Conservation (phyloP, 306 rosid genomes). For the Casuarina glauca region DNA sequence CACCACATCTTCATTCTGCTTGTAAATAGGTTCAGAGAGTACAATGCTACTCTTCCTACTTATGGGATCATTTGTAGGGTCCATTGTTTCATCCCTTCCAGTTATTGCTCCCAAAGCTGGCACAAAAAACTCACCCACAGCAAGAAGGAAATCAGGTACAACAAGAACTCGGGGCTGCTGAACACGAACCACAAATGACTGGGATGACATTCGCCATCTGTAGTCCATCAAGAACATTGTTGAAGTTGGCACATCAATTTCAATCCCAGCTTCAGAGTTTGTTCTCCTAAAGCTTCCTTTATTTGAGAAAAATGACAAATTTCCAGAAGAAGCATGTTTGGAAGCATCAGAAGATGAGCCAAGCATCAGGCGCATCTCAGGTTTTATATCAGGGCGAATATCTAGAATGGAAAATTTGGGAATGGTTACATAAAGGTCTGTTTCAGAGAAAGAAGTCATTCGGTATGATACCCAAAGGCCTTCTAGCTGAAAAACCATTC, state of each 20-base stretch:
- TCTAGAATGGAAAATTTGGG: conserved; percentile 85
- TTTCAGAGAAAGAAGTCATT: conserved; percentile 87
- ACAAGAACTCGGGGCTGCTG: conserved; percentile 98
- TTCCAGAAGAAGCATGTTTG: conserved; percentile 64
- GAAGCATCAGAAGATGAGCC: conserved; percentile 83
- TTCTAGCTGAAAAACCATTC: conserved; percentile 66
- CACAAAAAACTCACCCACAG: conserved; percentile 92
- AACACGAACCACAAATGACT: conserved; percentile 79
- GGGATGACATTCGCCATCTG: conserved; percentile 81
- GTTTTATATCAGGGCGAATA: conserved; percentile 80
- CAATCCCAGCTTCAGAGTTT: conserved; percentile 40
- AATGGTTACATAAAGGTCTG: conserved; percentile 83
- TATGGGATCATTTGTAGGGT: conserved; percentile 84
- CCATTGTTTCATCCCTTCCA: conserved; percentile 91
- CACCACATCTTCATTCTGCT: conserved; percentile 78
- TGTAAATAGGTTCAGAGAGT: conserved; percentile 64
- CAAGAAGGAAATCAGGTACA: conserved; percentile 96
- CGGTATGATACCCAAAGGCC: conserved; percentile 96
- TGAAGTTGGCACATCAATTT: conserved; percentile 63
- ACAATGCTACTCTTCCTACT: conserved; percentile 59
- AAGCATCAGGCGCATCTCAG: conserved; percentile 99
- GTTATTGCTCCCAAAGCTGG: conserved; percentile 87
- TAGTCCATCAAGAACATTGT: conserved; percentile 94
- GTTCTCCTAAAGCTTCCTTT: conserved; percentile 50
- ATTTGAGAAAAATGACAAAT: conserved; percentile 49